Conservation (phyloP, 2,329 filamentous ascomycete species). For the Aspergillus carbonarius region DNA sequence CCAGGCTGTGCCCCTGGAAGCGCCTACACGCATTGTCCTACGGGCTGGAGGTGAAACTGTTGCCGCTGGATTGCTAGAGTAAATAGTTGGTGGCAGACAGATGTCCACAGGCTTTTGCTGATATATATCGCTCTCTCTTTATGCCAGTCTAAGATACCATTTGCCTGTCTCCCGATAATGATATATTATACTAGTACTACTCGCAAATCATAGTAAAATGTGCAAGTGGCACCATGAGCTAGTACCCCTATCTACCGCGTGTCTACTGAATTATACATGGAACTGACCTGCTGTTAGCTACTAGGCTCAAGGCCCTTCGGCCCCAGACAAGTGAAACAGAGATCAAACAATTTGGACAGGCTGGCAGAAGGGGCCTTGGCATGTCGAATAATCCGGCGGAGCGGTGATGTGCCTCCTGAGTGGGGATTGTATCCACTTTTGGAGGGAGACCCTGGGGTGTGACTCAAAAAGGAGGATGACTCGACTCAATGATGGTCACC, state of each 20-base stretch:
- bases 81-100: constrained; percentile 1
- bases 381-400: background rate
- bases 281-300: too few species aligned
- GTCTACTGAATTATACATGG: too few species aligned
- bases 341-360: background rate
- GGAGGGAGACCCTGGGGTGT: background rate
- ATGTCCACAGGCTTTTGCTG: background rate
- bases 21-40: constrained; percentile 75
- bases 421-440: constrained; percentile 5
- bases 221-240: too few species aligned
- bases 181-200: background rate
- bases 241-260: too few species aligned
- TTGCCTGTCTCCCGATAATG: too few species aligned
- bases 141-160: too few species aligned
- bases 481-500: background rate
- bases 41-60: constrained; percentile 79
- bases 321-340: background rate
- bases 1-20: constrained; percentile 73
- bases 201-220: too few species aligned
- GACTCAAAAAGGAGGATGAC: background rate
- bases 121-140: background rate
- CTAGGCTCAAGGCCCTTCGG: background rate
- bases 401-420: background rate
- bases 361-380: background rate
- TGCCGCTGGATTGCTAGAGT: constrained; percentile 79